Conservation (phyloP, 164 flowering plant genomes). For the Macadamia tetraphylla region DNA sequence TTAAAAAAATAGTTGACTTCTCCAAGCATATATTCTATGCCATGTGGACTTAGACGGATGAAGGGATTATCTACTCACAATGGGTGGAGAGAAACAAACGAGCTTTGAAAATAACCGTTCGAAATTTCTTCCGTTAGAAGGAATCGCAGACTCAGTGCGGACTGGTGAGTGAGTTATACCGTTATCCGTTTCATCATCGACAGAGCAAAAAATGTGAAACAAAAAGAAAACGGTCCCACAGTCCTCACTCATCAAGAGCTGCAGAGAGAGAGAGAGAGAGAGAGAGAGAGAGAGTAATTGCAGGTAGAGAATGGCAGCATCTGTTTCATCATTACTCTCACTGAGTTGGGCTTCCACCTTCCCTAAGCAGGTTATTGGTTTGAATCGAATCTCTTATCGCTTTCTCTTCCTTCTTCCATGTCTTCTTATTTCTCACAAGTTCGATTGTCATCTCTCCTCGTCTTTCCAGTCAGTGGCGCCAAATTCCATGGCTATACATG, state of each 20-base stretch:
- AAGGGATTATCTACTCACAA: no score
- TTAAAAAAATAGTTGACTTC: no score
- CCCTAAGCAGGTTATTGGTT: constrained; percentile 25
- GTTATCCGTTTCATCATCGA: not conserved
- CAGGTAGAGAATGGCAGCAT: constrained; percentile 30
- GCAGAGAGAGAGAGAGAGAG: no score
- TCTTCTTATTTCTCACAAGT: not conserved
- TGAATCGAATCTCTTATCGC: not conserved
- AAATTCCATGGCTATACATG: constrained; percentile 11
- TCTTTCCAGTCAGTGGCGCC: constrained; percentile 20
- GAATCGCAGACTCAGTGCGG: no score
- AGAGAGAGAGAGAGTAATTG: not conserved
- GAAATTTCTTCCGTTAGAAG: no score
- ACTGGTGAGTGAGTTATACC: not conserved
- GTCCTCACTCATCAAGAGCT: not conserved
- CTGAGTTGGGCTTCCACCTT: constrained; percentile 29
- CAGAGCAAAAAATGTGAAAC: not conserved
- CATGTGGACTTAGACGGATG: no score
- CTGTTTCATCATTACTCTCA: constrained; percentile 24
- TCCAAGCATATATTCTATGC: no score
- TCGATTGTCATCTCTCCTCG: not conserved
- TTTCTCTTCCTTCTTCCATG: not conserved
- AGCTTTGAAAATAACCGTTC: no score
- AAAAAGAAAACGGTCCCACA: not conserved
- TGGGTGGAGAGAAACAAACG: no score